These are phyloP conservation scores for Chytriomyces sp. DNA, from an alignment of 192 early-diverging fungal species.

Conservation along the genomic window DNA sequence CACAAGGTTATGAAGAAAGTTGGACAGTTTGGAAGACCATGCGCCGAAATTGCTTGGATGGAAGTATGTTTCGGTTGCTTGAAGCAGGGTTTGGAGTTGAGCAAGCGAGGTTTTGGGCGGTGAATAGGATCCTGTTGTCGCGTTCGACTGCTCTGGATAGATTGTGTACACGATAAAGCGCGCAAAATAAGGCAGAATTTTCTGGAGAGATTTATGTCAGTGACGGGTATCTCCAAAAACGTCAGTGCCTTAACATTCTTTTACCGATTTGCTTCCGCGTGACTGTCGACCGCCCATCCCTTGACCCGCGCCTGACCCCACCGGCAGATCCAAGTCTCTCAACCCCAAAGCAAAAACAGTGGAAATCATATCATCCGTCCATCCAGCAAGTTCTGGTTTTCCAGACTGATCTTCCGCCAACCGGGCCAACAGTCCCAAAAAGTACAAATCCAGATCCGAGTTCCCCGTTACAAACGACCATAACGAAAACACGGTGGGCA, in stretches of 20 bases:
- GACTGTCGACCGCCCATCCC: neutral
- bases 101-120: conserved; percentile 56
- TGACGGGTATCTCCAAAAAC: too few relatives aligned
- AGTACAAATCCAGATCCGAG: conserved; percentile 12
- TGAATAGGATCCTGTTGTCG: conserved; percentile 6
- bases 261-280: conserved; percentile 1
- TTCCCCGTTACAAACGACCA: conserved; percentile 76
- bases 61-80: conserved; percentile 84
- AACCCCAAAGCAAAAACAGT: conserved; percentile 62
- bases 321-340: conserved; percentile 46
- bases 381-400: conserved; percentile 49
- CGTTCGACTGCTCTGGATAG: conserved; percentile 43
- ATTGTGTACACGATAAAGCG: conserved; percentile 83
- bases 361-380: conserved; percentile 65
- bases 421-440: conserved; percentile 66
- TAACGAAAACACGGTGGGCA: conserved; percentile 83
- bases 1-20: conserved; percentile 71
- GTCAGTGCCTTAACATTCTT: too few relatives aligned
- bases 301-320: conserved; percentile 45
- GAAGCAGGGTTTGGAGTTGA: conserved; percentile 76
- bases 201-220: neutral
- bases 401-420: conserved; percentile 59
- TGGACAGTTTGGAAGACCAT: conserved; percentile 79
- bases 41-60: conserved; percentile 91
- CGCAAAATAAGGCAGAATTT: conserved; percentile 55